Percentiles rank a stretch among this genome's conserved stretches.
phyloP scores from a whole-genome alignment of 345 rosid genomes.

The Eucalyptus fibrosa region DNA sequence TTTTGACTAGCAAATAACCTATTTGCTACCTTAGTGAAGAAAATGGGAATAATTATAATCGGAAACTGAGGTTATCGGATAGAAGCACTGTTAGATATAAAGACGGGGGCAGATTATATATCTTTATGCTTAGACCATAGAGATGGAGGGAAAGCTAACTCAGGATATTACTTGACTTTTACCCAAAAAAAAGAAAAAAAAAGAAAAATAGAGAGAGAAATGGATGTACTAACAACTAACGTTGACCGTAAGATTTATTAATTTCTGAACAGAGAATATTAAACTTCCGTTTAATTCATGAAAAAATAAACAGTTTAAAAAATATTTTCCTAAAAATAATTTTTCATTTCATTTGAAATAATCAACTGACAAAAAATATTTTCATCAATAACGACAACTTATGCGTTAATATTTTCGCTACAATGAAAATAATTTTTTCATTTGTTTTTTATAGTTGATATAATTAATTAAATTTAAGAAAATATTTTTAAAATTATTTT shows the following conservation, averaged over 20 bases:
- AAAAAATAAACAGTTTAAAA: no score
- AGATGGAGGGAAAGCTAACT: not conserved
- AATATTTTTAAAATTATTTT: no score
- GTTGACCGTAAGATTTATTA: not conserved
- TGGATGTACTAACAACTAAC: not conserved
- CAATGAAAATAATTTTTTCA: no score
- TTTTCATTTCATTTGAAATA: no score
- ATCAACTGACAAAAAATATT: accelerated
- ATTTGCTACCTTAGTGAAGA: not conserved
- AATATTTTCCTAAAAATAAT: no score
- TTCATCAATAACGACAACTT: no score
- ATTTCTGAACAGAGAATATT: not conserved
- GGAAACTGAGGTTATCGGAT: not conserved
- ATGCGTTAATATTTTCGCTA: accelerated
- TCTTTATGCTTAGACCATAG: not conserved
- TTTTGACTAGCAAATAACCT: not conserved
- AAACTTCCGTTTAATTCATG: no score
- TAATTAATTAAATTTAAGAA: no score
- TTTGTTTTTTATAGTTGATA: no score
- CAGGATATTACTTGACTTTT: not conserved
- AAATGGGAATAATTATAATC: not conserved
- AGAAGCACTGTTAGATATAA: not conserved
- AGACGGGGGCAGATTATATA: not conserved
- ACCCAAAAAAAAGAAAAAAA: not conserved
- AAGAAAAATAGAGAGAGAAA: not conserved